Conservation (phyloP, 139 green algal species). For the Volvox africanus region DNA sequence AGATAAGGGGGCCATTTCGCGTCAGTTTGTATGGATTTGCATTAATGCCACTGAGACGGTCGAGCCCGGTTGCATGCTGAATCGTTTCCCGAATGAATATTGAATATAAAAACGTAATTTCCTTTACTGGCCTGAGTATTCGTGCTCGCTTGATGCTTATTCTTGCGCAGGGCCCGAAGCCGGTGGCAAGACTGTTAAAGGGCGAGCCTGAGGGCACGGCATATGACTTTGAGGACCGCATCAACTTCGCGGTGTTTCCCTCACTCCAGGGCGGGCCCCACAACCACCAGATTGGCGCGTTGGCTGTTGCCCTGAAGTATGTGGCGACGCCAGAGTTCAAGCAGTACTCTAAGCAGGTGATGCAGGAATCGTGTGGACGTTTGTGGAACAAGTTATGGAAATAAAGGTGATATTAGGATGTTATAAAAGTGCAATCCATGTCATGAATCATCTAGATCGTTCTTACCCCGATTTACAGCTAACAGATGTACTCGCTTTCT, state of each 20-base stretch:
- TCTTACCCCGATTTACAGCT: too few relatives aligned
- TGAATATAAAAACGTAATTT: too few relatives aligned
- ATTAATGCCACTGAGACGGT: too few relatives aligned
- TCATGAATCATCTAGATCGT: too few relatives aligned
- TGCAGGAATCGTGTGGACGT: background rate
- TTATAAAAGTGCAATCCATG: too few relatives aligned
- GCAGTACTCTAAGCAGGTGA: conserved; percentile 94
- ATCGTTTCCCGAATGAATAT: too few relatives aligned
- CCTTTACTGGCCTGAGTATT: too few relatives aligned
- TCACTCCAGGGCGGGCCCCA: conserved; percentile 95
- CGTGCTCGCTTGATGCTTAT: background rate
- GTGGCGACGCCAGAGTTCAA: conserved; percentile 91
- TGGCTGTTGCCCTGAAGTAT: conserved; percentile 97
- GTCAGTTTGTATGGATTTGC: too few relatives aligned
- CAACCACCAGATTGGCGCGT: conserved; percentile 98
- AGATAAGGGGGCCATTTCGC: background rate
- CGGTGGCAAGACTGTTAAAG: conserved; percentile 68
- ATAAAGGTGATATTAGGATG: too few relatives aligned
- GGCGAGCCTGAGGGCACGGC: conserved; percentile 64
- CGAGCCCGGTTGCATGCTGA: too few relatives aligned
- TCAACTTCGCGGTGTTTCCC: conserved; percentile 97
- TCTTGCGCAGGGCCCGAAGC: conserved; percentile 75
- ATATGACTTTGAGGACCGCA: conserved; percentile 95
- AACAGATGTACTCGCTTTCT: too few relatives aligned
- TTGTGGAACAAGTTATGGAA: too few relatives aligned